Evolutionary conservation across 2,329 filamentous ascomycete genomes (phyloP).

Genomic region (Hirsutella rhossiliensis): DNA sequence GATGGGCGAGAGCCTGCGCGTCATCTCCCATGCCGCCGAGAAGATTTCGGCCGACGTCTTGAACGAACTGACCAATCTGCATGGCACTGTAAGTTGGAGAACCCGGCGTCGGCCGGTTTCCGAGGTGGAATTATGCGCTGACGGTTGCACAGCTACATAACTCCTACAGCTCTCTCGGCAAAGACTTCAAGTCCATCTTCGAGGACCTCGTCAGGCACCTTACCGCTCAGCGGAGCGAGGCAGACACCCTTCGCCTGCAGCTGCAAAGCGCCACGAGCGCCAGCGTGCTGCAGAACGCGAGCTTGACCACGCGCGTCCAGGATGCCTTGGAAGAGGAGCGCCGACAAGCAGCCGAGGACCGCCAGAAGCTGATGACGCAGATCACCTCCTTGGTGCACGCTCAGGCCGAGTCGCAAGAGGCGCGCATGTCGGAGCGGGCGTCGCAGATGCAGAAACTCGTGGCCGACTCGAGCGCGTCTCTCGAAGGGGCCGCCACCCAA

Average conservation of each 20-base stretch:
- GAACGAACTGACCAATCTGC: conserved; percentile 73
- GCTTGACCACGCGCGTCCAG: conserved; percentile 54
- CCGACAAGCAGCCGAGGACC: conserved; percentile 58
- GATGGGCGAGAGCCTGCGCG: conserved; percentile 73
- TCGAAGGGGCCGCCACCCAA: conserved; percentile 52
- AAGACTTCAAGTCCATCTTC: conserved; percentile 77
- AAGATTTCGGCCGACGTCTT: conserved; percentile 84
- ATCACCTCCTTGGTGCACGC: conserved; percentile 67
- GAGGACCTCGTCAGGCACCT: conserved; percentile 69
- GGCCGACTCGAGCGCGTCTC: conserved; percentile 43
- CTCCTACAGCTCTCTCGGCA: conserved; percentile 73
- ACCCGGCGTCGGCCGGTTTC: no score
- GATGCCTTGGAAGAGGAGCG: conserved; percentile 67
- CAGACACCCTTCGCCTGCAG: conserved; percentile 58
- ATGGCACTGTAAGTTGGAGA: conserved; percentile 42
- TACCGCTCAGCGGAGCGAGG: conserved; percentile 63
- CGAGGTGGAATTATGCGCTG: neutral
- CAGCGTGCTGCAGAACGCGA: conserved; percentile 55
- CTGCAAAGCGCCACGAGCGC: conserved; percentile 57
- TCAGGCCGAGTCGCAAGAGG: conserved; percentile 62
- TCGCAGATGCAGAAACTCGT: conserved; percentile 53
- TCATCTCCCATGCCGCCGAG: conserved; percentile 73
- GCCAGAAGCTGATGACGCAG: conserved; percentile 60
- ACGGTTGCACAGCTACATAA: conserved; percentile 49
- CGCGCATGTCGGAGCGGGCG: conserved; percentile 54